phyloP scores from a whole-genome alignment of 2,329 filamentous ascomycete species.

The Diaporthe amygdali region DNA sequence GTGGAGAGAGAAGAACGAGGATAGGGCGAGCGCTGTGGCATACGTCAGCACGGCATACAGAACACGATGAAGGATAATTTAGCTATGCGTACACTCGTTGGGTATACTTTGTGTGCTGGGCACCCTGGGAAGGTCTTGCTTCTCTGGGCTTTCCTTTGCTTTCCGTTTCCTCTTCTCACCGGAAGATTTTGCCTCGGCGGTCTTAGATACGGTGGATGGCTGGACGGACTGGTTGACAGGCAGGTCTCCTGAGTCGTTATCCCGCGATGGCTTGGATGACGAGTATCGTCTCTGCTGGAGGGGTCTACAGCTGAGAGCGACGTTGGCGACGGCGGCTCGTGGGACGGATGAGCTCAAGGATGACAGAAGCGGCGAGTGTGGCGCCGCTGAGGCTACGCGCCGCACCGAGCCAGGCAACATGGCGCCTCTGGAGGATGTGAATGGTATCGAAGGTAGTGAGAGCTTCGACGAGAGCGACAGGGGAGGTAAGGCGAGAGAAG shows the following conservation, averaged over 20 bases:
- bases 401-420: slow-evolving; percentile 64
- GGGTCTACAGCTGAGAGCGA: slow-evolving; percentile 42
- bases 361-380: slow-evolving; percentile 50
- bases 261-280: slow-evolving; percentile 67
- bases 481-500: background rate
- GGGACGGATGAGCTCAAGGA: slow-evolving; percentile 47
- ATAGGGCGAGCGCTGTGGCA: slow-evolving; percentile 77
- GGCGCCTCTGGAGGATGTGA: slow-evolving; percentile 30
- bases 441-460: background rate
- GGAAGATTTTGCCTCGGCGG: slow-evolving; percentile 46
- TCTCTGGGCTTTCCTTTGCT: slow-evolving; percentile 53
- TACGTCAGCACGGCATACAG: slow-evolving; percentile 26
- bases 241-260: slow-evolving; percentile 59
- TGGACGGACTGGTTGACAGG: slow-evolving; percentile 55
- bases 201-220: slow-evolving; percentile 48
- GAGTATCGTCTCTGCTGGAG: slow-evolving; percentile 61
- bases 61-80: background rate
- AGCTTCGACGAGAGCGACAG: background rate
- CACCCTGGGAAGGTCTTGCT: slow-evolving; percentile 71
- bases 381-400: slow-evolving; percentile 55
- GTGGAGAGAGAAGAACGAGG: slow-evolving; percentile 95
- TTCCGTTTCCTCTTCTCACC: slow-evolving; percentile 65
- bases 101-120: slow-evolving; percentile 77
- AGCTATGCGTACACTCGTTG: slow-evolving; percentile 60
- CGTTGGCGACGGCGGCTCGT: slow-evolving; percentile 42